These are phyloP conservation scores for Aspergillus ibericus DNA, from an alignment of 2,329 filamentous ascomycete species.

Conservation along the genomic window DNA sequence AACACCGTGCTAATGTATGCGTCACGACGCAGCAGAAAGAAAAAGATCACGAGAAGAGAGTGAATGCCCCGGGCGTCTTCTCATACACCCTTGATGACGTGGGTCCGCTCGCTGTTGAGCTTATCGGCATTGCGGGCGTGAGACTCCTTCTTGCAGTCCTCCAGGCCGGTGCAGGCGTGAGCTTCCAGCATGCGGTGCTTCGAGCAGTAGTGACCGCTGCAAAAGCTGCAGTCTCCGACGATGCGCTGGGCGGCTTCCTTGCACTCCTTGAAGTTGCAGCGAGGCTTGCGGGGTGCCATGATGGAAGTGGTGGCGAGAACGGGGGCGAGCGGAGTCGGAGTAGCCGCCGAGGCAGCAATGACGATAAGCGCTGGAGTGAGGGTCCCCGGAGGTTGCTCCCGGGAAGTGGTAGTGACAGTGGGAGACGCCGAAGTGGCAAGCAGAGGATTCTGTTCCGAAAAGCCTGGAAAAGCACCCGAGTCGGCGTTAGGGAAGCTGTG, in stretches of 20 bases:
- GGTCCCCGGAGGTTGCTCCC: not conserved
- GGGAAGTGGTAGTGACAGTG: not conserved
- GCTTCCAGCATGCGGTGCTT: constrained; percentile 93
- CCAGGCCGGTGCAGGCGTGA: constrained; percentile 87
- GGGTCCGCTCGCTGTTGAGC: constrained; percentile 87
- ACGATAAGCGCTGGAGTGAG: constrained; percentile 12
- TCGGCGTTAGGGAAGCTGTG: not conserved
- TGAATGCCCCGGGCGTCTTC: not conserved
- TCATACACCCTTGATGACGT: constrained; percentile 88
- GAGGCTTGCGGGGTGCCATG: constrained; percentile 58
- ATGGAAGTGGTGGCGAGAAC: constrained; percentile 21
- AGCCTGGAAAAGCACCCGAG: not conserved
- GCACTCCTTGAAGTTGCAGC: constrained; percentile 88
- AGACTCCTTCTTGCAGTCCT: constrained; percentile 97
- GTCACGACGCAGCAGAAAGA: constrained; percentile 18
- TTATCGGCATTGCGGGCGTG: constrained; percentile 92
- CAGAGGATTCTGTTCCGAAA: not conserved
- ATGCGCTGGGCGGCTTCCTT: constrained; percentile 85
- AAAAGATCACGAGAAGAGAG: constrained; percentile 14
- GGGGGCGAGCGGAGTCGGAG: constrained; percentile 8
- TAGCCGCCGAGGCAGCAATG: constrained; percentile 13
- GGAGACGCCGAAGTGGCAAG: not conserved
- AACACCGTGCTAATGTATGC: constrained; percentile 36
- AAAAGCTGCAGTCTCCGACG: constrained; percentile 95
- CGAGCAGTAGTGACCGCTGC: constrained; percentile 88